Evolutionary conservation across 1,284 basidiomycete genomes (phyloP).

Genomic region (Rhodotorula sp.): DNA sequence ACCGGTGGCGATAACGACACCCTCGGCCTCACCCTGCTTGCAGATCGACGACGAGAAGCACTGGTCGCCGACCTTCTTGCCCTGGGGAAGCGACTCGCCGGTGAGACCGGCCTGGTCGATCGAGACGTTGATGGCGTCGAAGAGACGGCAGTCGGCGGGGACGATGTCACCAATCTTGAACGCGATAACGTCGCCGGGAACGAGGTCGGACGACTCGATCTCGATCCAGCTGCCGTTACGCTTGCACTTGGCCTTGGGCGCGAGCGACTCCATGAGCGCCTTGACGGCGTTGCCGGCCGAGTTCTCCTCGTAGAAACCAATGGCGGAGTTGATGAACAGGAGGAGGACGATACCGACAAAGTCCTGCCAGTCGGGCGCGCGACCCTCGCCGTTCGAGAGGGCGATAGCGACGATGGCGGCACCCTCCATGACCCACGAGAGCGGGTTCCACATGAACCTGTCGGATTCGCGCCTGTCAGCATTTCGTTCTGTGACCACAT

Average conservation of each 20-base stretch:
- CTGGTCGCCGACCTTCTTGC: slow-evolving; percentile 89
- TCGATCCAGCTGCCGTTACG: slow-evolving; percentile 80
- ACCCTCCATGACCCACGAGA: slow-evolving; percentile 99
- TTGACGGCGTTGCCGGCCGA: slow-evolving; percentile 98
- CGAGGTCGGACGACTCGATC: slow-evolving; percentile 75
- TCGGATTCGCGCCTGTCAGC: neutral
- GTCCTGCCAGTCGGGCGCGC: slow-evolving; percentile 93
- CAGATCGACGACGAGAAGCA: slow-evolving; percentile 96
- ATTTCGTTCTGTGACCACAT: neutral
- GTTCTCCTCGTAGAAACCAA: slow-evolving; percentile 97
- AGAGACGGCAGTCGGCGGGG: slow-evolving; percentile 91
- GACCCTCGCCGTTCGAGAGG: slow-evolving; percentile 85
- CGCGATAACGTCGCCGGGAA: slow-evolving; percentile 89
- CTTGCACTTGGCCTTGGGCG: slow-evolving; percentile 91
- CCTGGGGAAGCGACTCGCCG: slow-evolving; percentile 88
- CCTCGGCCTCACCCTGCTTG: slow-evolving; percentile 96
- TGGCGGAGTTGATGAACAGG: slow-evolving; percentile 89
- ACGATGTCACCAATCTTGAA: slow-evolving; percentile 99
- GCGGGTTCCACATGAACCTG: slow-evolving; percentile 94
- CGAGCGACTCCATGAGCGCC: slow-evolving; percentile 97
- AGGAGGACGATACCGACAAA: slow-evolving; percentile 95
- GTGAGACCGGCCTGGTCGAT: slow-evolving; percentile 94
- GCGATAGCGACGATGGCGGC: slow-evolving; percentile 95
- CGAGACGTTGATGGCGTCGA: slow-evolving; percentile 90
- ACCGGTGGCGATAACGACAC: slow-evolving; percentile 94